Evolutionary conservation across 345 rosid species (phyloP).

Genomic region (Luvunga scandens): DNA sequence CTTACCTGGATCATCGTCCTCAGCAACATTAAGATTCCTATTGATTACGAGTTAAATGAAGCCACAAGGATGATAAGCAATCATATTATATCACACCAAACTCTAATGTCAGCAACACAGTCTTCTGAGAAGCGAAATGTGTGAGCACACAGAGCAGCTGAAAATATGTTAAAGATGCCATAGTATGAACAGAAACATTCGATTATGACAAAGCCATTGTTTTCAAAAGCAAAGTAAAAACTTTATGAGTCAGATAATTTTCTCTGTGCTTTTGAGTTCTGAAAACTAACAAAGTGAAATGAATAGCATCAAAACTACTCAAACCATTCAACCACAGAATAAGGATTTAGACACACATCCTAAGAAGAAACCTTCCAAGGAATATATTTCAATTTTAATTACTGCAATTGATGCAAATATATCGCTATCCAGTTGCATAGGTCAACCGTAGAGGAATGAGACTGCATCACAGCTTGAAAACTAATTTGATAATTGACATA

Average conservation of each 20-base stretch:
- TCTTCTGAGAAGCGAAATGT: not conserved
- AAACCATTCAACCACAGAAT: not conserved
- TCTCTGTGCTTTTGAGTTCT: not conserved
- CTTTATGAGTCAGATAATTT: not conserved
- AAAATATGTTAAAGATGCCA: not conserved
- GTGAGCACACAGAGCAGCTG: not conserved
- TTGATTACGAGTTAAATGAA: slow-evolving; percentile 26
- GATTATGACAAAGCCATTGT: not conserved
- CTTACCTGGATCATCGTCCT: slow-evolving; percentile 65
- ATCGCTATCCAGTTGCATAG: not conserved
- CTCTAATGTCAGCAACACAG: slow-evolving; percentile 6
- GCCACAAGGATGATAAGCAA: slow-evolving; percentile 15
- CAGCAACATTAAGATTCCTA: slow-evolving; percentile 87
- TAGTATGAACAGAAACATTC: not conserved
- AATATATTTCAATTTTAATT: not conserved
- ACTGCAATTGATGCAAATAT: not conserved
- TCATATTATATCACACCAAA: slow-evolving; percentile 12
- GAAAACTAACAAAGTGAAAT: not conserved
- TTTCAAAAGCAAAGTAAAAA: not conserved
- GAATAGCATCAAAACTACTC: not conserved
- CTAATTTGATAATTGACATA: not conserved
- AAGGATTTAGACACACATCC: not conserved
- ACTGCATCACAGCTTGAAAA: not conserved
- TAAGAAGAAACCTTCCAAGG: not conserved
- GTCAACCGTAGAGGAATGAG: not conserved